A percentile compares a stretch with the other conserved stretches of the same genome.
Conservation (phyloP, 768 basidiomycete genomes). For the Suillus subalutaceus region DNA sequence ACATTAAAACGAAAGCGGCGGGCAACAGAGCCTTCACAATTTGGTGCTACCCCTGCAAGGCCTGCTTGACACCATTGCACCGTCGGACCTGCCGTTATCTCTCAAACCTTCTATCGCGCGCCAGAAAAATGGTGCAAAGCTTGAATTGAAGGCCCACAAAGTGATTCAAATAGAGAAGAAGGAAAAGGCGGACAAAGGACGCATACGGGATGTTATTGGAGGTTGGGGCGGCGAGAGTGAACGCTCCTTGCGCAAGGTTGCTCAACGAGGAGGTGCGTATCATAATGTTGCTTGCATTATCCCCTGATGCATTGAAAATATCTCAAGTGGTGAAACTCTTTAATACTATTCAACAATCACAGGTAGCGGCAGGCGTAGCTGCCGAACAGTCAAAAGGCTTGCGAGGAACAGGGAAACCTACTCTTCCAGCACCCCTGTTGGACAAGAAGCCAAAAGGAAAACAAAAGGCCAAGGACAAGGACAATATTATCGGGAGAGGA, state of each 20-base stretch:
- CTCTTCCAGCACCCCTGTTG: conserved; percentile 65
- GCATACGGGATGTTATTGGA: conserved; percentile 72
- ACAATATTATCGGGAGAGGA: conserved; percentile 53
- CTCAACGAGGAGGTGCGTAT: conserved; percentile 75
- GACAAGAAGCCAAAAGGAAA: conserved; percentile 48
- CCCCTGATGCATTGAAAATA: conserved; percentile 3
- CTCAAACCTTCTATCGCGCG: conserved; percentile 74
- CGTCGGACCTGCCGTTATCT: conserved; percentile 72
- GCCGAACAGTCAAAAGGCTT: conserved; percentile 61
- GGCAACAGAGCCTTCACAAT: conserved; percentile 73
- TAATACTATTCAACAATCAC: conserved; percentile 84
- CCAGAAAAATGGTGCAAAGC: conserved; percentile 74
- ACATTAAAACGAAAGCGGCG: conserved; percentile 83
- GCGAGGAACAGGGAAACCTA: conserved; percentile 75
- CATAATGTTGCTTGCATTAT: background rate
- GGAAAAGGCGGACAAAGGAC: conserved; percentile 70
- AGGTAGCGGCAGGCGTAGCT: conserved; percentile 53
- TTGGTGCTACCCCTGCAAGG: conserved; percentile 74
- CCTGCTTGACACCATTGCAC: conserved; percentile 70
- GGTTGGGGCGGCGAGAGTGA: conserved; percentile 90
- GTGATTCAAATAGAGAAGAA: conserved; percentile 71
- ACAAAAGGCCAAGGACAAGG: conserved; percentile 56
- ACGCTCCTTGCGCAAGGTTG: conserved; percentile 78
- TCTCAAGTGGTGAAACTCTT: conserved; percentile 75
- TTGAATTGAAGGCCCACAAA: conserved; percentile 73